A percentile compares a stretch with the other conserved stretches of the same genome.
These are phyloP conservation scores for Thielaviopsis musarum DNA, from an alignment of 2,329 filamentous ascomycete genomes.

Conservation along the genomic window DNA sequence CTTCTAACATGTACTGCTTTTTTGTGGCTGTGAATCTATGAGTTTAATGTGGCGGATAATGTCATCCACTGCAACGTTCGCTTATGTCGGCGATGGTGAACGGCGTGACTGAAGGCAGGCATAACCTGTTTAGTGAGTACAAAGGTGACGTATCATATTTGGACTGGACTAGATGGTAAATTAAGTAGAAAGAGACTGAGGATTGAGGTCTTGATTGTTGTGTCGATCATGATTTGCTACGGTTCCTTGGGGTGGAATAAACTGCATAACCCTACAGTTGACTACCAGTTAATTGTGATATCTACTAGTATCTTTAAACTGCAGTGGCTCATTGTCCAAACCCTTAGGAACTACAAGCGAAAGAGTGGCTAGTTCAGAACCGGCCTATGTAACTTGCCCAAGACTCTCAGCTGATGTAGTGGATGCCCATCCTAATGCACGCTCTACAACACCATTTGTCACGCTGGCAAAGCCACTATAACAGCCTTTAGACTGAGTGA, in stretches of 20 bases:
- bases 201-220: too few species aligned
- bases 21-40: background rate
- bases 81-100: background rate
- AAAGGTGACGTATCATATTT: background rate
- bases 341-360: too few species aligned
- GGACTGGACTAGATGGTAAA: background rate
- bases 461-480: background rate
- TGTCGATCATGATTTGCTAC: too few species aligned
- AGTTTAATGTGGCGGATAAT: too few species aligned
- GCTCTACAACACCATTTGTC: background rate
- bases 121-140: background rate
- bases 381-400: too few species aligned
- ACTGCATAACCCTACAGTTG: too few species aligned
- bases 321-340: too few species aligned
- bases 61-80: background rate
- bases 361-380: too few species aligned
- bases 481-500: background rate
- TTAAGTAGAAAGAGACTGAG: too few species aligned
- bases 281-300: too few species aligned
- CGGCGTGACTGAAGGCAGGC: background rate
- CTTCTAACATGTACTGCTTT: background rate
- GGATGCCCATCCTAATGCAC: background rate
- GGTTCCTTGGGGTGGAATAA: too few species aligned
- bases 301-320: too few species aligned
- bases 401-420: background rate